Evolutionary conservation across 2,329 filamentous ascomycete species (phyloP).

Genomic region (Neophaeococcomyces mojaviensis): DNA sequence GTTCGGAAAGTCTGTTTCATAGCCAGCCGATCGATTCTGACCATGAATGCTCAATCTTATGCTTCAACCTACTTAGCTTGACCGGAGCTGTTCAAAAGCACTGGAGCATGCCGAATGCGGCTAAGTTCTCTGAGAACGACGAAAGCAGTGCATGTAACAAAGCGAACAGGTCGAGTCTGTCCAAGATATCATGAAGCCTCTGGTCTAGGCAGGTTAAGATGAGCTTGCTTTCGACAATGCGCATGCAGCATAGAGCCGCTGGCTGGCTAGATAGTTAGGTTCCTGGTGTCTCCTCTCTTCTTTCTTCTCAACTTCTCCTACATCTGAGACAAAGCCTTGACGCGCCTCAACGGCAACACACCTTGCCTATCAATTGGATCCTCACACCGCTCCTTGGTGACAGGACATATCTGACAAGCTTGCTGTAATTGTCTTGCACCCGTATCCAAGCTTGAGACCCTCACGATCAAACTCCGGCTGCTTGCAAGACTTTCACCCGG

Average conservation of each 20-base stretch:
- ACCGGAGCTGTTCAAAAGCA: neutral
- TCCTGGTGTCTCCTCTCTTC: neutral
- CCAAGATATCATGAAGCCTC: neutral
- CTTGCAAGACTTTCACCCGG: slow-evolving; percentile 17
- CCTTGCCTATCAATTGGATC: slow-evolving; percentile 4
- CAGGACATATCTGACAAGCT: neutral
- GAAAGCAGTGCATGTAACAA: slow-evolving; percentile 1
- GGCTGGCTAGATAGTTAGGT: slow-evolving; percentile 8
- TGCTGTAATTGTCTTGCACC: slow-evolving; percentile 2
- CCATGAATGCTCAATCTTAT: neutral
- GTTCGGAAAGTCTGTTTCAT: slow-evolving; percentile 4
- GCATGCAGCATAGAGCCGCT: slow-evolving; percentile 4
- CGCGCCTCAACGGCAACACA: slow-evolving; percentile 8
- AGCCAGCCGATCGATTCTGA: neutral
- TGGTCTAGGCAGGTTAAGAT: neutral
- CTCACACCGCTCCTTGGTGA: slow-evolving; percentile 4
- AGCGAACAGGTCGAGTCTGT: neutral
- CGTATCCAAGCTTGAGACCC: neutral
- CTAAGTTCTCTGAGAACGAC: neutral
- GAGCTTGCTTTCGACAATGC: slow-evolving; percentile 2
- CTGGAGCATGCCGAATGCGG: slow-evolving; percentile 5
- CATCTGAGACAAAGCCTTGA: slow-evolving; percentile 11
- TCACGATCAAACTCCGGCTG: slow-evolving; percentile 11
- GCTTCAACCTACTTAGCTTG: neutral
- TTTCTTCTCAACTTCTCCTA: slow-evolving; percentile 4